Base-by-base conservation (phyloP, 78 protist species). In the Corallochytrium limacisporum region DNA sequence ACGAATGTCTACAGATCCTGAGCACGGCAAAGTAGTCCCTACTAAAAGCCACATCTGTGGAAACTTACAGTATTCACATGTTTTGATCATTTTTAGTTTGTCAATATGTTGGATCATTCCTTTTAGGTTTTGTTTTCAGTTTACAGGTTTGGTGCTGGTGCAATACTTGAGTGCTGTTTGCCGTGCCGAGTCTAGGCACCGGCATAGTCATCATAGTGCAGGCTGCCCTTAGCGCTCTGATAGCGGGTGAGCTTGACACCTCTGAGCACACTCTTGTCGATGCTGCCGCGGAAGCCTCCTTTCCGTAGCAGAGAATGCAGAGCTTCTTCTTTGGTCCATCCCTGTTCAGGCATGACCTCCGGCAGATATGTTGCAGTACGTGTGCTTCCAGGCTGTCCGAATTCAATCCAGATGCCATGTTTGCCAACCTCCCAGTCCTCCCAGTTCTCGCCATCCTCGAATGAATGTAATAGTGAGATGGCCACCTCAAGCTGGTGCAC, bases 381-480 rank as follows among this genome's bases (percentile, higher is more conserved):
- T 22, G 36, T 12, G 39, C 26, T n/a, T 0, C 22, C 10, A 26
- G 70, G 47, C 43, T 75, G 65, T 12, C 15, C 65, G 22, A 73
- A 79, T 18, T 72, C 76, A 20, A 79, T 75, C 67, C 72, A 43
- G 26, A 79, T 68, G 31, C 85, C 85, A 44, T 79, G 85, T 0
- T 22, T 24, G 5, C 85, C 85, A 40, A 79, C 39, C 32, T 74
- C 74, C 85, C 85, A 79, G 51, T 79, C 85, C 48, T 55, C 47
- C 9, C 22, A 32, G 4, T 62, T 65, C 8, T 35, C 22, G 1
- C 56, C 80, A n/a, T 39, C 50, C 68, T 79, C 85, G 68, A 79
- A 79, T 0, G 53, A 29, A 4, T 62, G 42, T 7, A 79, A 47
- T 18, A 79, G 60, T 29, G 81, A 74, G 9, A 79, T 62, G 1